Base-by-base conservation (phyloP, 495 filamentous ascomycete genomes). In the Penicillium goetzii region DNA sequence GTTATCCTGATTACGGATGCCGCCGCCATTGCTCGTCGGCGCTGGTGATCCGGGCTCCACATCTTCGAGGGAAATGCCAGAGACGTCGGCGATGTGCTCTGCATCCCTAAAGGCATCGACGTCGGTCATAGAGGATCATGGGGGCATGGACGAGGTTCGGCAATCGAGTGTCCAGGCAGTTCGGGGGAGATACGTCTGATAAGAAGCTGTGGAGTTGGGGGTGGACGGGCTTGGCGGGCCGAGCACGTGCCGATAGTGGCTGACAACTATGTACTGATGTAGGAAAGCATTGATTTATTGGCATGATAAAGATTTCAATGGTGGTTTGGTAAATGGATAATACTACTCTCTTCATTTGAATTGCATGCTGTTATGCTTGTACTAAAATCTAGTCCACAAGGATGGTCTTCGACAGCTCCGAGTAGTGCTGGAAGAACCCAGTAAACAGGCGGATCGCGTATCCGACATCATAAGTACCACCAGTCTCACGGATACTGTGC, bases 401-500 rank as follows among this genome's bases (percentile, higher is more conserved):
- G 64, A 99, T 92, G 72, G 85, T 94, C 63, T 83, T 77, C 72
- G 96, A 90, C 71, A 97, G 72, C 68, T 88, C 87, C 15, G 87
- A 88, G 75, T 90, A 98, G 69, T 90, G 84, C 67, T 88, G 80
- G 76, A 97, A 91, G 77, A 97, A 99, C 61, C 88, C 86, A 60
- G 90, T 87, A 76, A 99, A 97, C 51, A 99, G 76, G 68, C 89
- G 86, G 63, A 96, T 88, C 0, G 90, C 89, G 77, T 96, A 86
- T 65, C 90, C 92, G 7, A 99, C 89, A 81, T 99, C 95, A 62
- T 92, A 84, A 1, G 85, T 87, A 11, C 93, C 93, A 4, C 89
- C 90, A 40, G 90, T 97, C 83, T 99, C 95, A 40, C 95, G 85
- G 68, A 98, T 97, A 71, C 90, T 93, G 75, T 99, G 95, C 95